These are phyloP conservation scores for Calocybe indica DNA, from an alignment of 768 basidiomycete species.

Conservation along the genomic window DNA sequence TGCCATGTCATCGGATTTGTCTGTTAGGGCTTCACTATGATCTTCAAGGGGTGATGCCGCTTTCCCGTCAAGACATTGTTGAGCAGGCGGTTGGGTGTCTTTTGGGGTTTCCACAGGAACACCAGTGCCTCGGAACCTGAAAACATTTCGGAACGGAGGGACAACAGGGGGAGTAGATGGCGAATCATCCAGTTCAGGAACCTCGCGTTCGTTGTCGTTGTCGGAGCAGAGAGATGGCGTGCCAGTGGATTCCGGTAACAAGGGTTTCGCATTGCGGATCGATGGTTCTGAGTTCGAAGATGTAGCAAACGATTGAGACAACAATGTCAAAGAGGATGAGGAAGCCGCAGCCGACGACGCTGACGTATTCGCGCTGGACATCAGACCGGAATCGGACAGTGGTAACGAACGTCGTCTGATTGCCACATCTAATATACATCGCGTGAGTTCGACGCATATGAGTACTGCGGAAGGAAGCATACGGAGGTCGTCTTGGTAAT, in stretches of 20 bases:
- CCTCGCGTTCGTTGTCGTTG: slow-evolving; percentile 45
- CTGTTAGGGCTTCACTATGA: too few relatives aligned
- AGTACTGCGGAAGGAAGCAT: slow-evolving; percentile 12
- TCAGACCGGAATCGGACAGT: slow-evolving; percentile 22
- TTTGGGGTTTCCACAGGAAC: slow-evolving; percentile 5
- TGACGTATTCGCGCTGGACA: slow-evolving; percentile 10
- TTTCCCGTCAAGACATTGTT: too few relatives aligned
- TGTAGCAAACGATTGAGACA: slow-evolving; percentile 14
- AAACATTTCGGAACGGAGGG: slow-evolving; percentile 14
- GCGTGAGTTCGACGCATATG: background rate
- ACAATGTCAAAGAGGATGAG: slow-evolving; percentile 12
- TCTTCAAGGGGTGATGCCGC: too few relatives aligned
- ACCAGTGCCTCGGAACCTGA: slow-evolving; percentile 12
- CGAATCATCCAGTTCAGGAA: slow-evolving; percentile 42
- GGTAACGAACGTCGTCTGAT: slow-evolving; percentile 32
- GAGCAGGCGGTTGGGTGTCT: too few relatives aligned
- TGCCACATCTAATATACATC: slow-evolving; percentile 13
- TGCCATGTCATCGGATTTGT: too few relatives aligned
- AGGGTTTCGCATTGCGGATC: slow-evolving; percentile 11
- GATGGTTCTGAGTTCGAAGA: slow-evolving; percentile 10
- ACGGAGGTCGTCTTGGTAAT: slow-evolving; percentile 26
- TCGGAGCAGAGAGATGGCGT: slow-evolving; percentile 77
- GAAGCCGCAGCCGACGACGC: slow-evolving; percentile 7
- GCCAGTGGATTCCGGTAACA: slow-evolving; percentile 26
- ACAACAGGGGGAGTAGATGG: slow-evolving; percentile 45